phyloP scores from a whole-genome alignment of 805 yeast species.

The Wickerhamiella sorbophila region DNA sequence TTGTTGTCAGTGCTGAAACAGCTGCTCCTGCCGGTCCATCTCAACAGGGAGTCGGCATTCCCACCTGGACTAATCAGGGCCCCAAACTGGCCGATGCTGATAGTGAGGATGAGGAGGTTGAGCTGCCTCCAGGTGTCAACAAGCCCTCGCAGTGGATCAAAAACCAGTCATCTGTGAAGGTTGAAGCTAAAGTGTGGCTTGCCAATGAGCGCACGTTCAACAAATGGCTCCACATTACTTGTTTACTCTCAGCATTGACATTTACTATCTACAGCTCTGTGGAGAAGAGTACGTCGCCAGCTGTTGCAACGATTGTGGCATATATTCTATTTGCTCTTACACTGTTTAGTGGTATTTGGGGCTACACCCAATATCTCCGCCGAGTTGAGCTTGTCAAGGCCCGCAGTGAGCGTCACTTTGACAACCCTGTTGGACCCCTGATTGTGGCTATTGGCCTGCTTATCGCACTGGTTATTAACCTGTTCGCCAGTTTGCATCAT shows the following conservation, averaged over 20 bases:
- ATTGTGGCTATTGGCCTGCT: conserved; percentile 58
- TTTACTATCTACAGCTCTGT: conserved; percentile 73
- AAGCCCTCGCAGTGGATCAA: conserved; percentile 69
- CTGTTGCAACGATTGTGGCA: conserved; percentile 54
- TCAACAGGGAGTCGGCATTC: conserved; percentile 14
- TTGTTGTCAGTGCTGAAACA: conserved; percentile 32
- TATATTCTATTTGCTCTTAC: conserved; percentile 71
- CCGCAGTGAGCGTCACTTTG: conserved; percentile 78
- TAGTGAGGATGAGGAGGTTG: conserved; percentile 77
- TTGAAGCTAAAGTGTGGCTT: conserved; percentile 96
- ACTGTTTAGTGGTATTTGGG: conserved; percentile 77
- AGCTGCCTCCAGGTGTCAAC: conserved; percentile 75
- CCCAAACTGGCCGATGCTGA: conserved; percentile 31
- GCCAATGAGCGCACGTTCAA: conserved; percentile 96
- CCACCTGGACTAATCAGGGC: conserved; percentile 18
- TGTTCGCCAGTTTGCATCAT: conserved; percentile 39
- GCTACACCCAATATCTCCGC: conserved; percentile 57
- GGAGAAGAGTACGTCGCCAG: conserved; percentile 40
- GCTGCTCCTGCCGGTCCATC: conserved; percentile 11
- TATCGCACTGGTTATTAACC: conserved; percentile 54
- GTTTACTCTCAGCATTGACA: conserved; percentile 70
- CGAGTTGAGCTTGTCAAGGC: conserved; percentile 61
- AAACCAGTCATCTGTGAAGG: conserved; percentile 82
- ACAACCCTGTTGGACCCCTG: conserved; percentile 80
- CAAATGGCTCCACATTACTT: conserved; percentile 85